Base-by-base conservation (phyloP, 2,329 filamentous ascomycete species). In the Hymenotorrendiella dingleyae region DNA sequence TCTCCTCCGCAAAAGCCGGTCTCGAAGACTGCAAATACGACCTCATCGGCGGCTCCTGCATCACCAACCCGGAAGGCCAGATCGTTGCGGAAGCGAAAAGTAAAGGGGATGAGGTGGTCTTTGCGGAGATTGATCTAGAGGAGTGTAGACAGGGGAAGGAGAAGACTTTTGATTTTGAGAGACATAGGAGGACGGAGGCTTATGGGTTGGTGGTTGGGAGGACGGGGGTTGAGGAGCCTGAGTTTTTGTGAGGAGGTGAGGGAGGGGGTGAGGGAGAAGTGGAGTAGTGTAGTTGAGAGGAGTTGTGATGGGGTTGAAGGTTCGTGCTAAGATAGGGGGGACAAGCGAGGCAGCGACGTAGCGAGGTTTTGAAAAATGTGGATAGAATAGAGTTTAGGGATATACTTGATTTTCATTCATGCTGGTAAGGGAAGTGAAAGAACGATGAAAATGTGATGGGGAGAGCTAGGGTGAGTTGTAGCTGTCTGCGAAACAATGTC, bases 1-100 rank as follows among this genome's bases (percentile, higher is more conserved):
- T 76, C 42, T 66, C 65, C 29, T 64, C 68, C 2, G 72, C 68
- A 10, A 68, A 73, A 42, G 71, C 68, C 26, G 73, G 73, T 4
- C 47, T 67, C 5, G 73, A 76, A 50, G 71, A 76, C 53, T 69
- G 69, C n/a, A 65, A 67, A 46, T 69, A 64, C 47, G 64, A 68
- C 39, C 58, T 76, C 42, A 72, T 76, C 36, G 71, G 60, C 6
- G 71, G 70, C 4, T 71, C 66, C 41, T 63, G 64, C 45, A 73
- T 74, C 43, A 63, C 70, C 12, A 65, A 64, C 43, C 71, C 71
- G 0, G 64, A 72, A 42, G 72, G 72, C 6, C 65, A 68, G 51
- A 63, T 73, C 4, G 53, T 76, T n/a, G 71, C 68, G 0, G 70
- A 76, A 58, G 65, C 68, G 9, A 65, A 63, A 50, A 70, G 66